Base-by-base conservation (phyloP, 2,329 filamentous ascomycete species). In the Bipolaris bicolor region DNA sequence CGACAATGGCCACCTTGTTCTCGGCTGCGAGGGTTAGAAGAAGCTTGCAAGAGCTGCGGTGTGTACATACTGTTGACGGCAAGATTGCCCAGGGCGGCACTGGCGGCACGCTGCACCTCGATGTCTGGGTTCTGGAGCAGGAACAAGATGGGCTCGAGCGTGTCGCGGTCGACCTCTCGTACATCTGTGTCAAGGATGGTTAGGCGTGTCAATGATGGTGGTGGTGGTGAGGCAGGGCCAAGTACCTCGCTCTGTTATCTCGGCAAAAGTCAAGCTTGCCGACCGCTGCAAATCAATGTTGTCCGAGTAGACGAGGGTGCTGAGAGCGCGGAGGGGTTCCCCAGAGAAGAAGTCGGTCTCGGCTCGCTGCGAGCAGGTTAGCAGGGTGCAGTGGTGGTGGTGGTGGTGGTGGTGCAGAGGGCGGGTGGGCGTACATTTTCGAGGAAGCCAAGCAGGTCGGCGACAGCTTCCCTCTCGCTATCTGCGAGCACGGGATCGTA, bases 311-410 rank as follows among this genome's bases (percentile, higher is more conserved):
- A 99, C 95, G 24, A 99, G 86, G 11, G 94, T 99, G 79, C 92
- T 97, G 55, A 99, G 82, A 44, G 95, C 94, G 78, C 90, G 90
- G 56, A 99, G 87, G 44, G 95, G 95, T 74, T 97, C 93, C 78
- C 95, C 95, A 36, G 91, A 89, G 80, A 99, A 99, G 86, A 99
- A 99, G 78, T 99, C 94, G 70, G 93, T 98, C 78, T 99, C 95
- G 74, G 89, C 90, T 75, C 95, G 90, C 95, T 97, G 76, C 40
- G 33, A 43, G 46, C 40, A 26, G 36, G 71, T 74, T 79, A 73
- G 82, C 74, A 58, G 57, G 39, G 49, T n/a, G 15, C 22, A 2
- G 44, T 24, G 45, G 46, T 29, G 57, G 55, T 31, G 31, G 47
- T 54, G 47, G 44, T 40, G 49, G 44, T 18, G 37, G 45, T 26